Percentiles rank a stretch among this genome's conserved stretches.
Conservation (phyloP, 306 rosid genomes). For the Vigna hirtella region DNA sequence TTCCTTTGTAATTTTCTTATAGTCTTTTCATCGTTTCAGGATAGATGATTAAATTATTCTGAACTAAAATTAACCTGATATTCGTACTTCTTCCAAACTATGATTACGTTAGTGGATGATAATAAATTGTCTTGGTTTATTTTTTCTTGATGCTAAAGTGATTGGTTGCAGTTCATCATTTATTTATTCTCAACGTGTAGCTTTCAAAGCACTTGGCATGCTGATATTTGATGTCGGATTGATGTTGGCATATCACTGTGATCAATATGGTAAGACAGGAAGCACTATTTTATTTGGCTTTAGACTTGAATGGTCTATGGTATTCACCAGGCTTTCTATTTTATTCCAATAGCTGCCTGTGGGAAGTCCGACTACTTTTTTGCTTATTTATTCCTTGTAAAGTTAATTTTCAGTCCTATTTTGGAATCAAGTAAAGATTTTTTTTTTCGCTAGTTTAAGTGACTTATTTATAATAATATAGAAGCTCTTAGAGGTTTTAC, state of each 20-base stretch:
- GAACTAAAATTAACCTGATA: constrained; percentile 30
- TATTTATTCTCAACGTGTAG: constrained; percentile 52
- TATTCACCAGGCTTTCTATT: constrained; percentile 27
- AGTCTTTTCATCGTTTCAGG: constrained; percentile 26
- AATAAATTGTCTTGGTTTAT: neutral
- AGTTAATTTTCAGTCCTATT: neutral
- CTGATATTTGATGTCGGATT: constrained; percentile 90
- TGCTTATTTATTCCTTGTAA: neutral
- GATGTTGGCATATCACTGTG: constrained; percentile 92
- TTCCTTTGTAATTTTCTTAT: neutral
- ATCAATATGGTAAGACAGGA: constrained; percentile 74
- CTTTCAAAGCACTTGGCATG: constrained; percentile 94
- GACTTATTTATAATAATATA: constrained; percentile 23
- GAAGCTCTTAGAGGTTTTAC: constrained; percentile 9
- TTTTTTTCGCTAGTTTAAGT: constrained; percentile 2
- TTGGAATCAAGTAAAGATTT: constrained; percentile 15
- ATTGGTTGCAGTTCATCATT: constrained; percentile 42
- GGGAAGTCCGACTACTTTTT: constrained; percentile 19
- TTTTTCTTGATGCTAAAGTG: constrained; percentile 22
- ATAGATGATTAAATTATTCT: constrained; percentile 32
- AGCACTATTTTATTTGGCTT: constrained; percentile 5
- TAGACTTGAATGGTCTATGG: constrained; percentile 10
- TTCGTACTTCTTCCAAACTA: constrained; percentile 29
- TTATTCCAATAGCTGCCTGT: constrained; percentile 2
- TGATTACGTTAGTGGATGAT: constrained; percentile 19